A percentile compares a stretch with the other conserved stretches of the same genome.
phyloP scores from a whole-genome alignment of 805 yeast species.

The Sungouiella blattae region DNA sequence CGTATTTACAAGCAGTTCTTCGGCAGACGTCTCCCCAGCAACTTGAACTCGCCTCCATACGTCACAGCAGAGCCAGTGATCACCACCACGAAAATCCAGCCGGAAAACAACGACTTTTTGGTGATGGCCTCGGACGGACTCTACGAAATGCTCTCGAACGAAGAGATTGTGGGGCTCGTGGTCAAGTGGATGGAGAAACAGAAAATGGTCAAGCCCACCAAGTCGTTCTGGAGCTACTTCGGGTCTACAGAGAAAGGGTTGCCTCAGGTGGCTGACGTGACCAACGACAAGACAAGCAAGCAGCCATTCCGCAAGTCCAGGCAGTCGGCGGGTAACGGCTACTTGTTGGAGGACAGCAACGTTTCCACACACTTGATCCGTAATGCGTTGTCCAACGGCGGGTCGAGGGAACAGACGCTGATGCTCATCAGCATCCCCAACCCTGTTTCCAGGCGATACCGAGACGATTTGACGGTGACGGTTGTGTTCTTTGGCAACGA shows the following conservation, averaged over 20 bases:
- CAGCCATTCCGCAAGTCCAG: constrained; percentile 66
- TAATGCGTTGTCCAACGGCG: constrained; percentile 86
- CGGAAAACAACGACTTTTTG: constrained; percentile 74
- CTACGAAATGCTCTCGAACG: constrained; percentile 86
- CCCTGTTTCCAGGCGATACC: constrained; percentile 84
- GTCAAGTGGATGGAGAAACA: constrained; percentile 88
- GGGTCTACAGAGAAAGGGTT: constrained; percentile 45
- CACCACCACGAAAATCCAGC: constrained; percentile 72
- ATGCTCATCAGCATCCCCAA: constrained; percentile 88
- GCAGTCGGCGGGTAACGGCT: constrained; percentile 33
- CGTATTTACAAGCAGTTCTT: constrained; percentile 71
- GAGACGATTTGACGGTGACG: constrained; percentile 95
- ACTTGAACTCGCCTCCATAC: constrained; percentile 86
- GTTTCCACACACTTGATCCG: constrained; percentile 91
- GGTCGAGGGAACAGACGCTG: constrained; percentile 80
- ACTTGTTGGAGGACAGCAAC: constrained; percentile 74
- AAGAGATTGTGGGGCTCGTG: constrained; percentile 88
- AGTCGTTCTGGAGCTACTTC: constrained; percentile 44
- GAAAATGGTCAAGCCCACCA: constrained; percentile 53
- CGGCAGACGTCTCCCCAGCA: constrained; percentile 72
- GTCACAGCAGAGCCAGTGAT: constrained; percentile 96
- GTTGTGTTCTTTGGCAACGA: constrained; percentile 87
- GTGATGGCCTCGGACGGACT: constrained; percentile 94
- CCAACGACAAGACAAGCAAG: constrained; percentile 59
- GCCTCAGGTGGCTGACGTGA: constrained; percentile 62